Conservation (phyloP, 208 protist species). For the Trichomonas vaginalis region DNA sequence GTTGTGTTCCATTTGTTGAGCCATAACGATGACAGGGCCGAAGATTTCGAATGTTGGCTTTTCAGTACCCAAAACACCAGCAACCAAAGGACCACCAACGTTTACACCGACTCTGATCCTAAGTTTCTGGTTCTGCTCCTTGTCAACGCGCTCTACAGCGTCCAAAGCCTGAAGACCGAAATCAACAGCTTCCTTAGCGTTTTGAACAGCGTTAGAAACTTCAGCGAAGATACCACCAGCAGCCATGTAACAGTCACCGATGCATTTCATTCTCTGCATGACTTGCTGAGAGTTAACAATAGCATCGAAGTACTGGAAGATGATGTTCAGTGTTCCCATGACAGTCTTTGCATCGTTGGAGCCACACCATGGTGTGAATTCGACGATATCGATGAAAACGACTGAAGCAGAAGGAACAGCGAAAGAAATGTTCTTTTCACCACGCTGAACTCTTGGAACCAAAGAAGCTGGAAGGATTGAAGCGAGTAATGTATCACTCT, state of each 20-base stretch:
- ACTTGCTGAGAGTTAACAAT: background rate
- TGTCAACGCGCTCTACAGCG: background rate
- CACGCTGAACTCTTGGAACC: background rate
- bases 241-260: background rate
- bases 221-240: too few species aligned
- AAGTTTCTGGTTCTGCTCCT: background rate
- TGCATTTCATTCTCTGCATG: background rate
- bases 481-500: background rate
- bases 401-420: background rate
- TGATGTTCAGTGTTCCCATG: background rate
- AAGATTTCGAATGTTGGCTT: background rate
- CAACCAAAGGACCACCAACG: background rate
- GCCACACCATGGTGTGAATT: too few species aligned
- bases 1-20: background rate
- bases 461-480: background rate
- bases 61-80: background rate
- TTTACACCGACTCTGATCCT: background rate
- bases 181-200: background rate
- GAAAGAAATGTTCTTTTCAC: background rate
- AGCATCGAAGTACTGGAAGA: background rate
- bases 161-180: background rate
- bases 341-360: background rate
- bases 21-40: background rate
- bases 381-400: background rate
- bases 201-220: background rate